Percentiles rank a stretch among this genome's conserved stretches.
phyloP scores from a whole-genome alignment of 2,329 filamentous ascomycete genomes.

The Botrytis sinoallii region DNA sequence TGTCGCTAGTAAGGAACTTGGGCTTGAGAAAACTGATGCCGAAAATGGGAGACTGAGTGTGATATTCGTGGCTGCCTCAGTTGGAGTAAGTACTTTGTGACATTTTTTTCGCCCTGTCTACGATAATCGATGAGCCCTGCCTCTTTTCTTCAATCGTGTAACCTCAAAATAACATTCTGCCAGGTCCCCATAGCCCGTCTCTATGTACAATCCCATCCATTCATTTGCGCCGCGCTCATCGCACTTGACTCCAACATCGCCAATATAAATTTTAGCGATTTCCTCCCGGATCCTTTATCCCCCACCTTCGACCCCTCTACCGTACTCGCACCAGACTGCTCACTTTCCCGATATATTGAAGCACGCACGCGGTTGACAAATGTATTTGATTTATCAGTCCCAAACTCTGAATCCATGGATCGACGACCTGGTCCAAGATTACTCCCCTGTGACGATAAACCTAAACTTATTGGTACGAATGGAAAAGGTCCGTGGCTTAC shows the following conservation, averaged over 20 bases:
- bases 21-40: constrained; percentile 12
- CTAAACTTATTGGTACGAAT: constrained; percentile 33
- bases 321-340: constrained; percentile 32
- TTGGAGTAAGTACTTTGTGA: constrained; percentile 30
- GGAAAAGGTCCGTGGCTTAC: constrained; percentile 34
- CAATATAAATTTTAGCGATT: constrained; percentile 35
- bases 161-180: background rate
- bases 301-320: constrained; percentile 30
- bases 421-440: constrained; percentile 30
- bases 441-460: constrained; percentile 33
- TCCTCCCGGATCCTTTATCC: constrained; percentile 34
- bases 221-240: constrained; percentile 33
- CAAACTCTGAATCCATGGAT: constrained; percentile 37
- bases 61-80: constrained; percentile 36
- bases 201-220: constrained; percentile 35
- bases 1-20: constrained; percentile 24
- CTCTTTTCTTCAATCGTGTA: background rate
- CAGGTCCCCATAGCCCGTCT: constrained; percentile 34
- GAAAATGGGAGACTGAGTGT: constrained; percentile 26
- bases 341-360: constrained; percentile 34
- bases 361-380: constrained; percentile 32
- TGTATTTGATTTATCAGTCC: constrained; percentile 34
- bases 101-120: background rate
- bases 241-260: constrained; percentile 39
- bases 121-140: background rate